Conservation (phyloP, 768 basidiomycete species). For the Suillus luteus region DNA sequence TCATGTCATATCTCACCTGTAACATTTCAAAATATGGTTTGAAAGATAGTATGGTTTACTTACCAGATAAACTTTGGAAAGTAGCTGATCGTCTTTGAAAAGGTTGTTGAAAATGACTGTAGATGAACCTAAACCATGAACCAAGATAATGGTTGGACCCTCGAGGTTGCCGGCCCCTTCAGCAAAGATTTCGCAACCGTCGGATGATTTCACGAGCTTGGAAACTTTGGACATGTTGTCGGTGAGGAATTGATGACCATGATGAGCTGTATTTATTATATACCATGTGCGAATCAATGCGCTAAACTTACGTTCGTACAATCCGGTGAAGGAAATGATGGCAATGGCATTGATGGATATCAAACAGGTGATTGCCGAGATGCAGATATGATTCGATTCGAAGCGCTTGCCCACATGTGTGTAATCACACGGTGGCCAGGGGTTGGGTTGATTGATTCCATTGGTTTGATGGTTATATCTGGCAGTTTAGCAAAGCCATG, state of each 20-base stretch:
- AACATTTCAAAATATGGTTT: not conserved
- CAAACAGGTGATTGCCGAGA: not conserved
- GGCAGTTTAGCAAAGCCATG: too few species aligned
- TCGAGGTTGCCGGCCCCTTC: conserved; percentile 1
- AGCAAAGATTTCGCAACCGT: not conserved
- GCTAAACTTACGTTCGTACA: not conserved
- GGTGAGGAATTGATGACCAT: not conserved
- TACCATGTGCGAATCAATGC: not conserved
- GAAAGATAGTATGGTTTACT: not conserved
- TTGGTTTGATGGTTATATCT: too few species aligned
- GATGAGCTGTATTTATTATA: not conserved
- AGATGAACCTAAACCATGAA: not conserved
- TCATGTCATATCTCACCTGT: conserved; percentile 1
- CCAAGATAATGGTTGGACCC: not conserved
- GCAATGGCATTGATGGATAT: not conserved
- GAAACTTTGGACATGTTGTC: not conserved
- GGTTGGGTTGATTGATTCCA: not conserved
- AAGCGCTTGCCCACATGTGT: not conserved
- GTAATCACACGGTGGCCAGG: not conserved
- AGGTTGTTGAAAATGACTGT: not conserved
- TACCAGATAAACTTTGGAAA: not conserved
- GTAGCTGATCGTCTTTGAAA: not conserved
- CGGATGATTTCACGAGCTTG: not conserved
- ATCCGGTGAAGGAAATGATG: not conserved
- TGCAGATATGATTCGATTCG: not conserved